A percentile compares a stretch with the other conserved stretches of the same genome.
phyloP scores from a whole-genome alignment of 1,284 basidiomycete genomes.

The Apiotrichum veenhuisii region DNA sequence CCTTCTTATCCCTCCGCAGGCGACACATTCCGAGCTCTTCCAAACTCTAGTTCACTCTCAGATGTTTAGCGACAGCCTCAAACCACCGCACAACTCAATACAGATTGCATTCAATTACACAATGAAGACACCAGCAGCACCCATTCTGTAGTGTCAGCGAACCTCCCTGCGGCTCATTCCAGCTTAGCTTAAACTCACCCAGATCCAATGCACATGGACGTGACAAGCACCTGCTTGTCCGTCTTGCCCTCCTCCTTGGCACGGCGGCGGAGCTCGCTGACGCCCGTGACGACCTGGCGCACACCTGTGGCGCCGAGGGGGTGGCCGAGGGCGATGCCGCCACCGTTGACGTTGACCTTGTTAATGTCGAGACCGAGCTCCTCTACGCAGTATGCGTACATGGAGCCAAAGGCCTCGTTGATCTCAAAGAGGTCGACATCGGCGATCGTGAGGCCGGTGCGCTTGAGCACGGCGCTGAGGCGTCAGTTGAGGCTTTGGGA shows the following conservation, averaged over 20 bases:
- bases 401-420: slow-evolving; percentile 86
- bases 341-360: slow-evolving; percentile 83
- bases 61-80: no score
- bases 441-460: slow-evolving; percentile 61
- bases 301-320: slow-evolving; percentile 26
- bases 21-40: no score
- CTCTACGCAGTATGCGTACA: slow-evolving; percentile 72
- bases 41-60: no score
- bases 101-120: slow-evolving; percentile 13
- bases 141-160: slow-evolving; percentile 15
- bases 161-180: not conserved
- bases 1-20: not conserved
- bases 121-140: slow-evolving; percentile 26
- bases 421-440: slow-evolving; percentile 83
- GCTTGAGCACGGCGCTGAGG: slow-evolving; percentile 53
- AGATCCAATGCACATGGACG: slow-evolving; percentile 30
- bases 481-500: no score
- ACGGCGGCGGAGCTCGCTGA: slow-evolving; percentile 26
- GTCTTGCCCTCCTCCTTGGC: slow-evolving; percentile 14
- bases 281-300: slow-evolving; percentile 31
- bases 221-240: slow-evolving; percentile 23
- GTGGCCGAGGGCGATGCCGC: slow-evolving; percentile 43
- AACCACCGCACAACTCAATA: not conserved
- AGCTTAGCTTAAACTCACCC: slow-evolving; percentile 12
- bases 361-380: slow-evolving; percentile 65